Evolutionary conservation across 768 basidiomycete species (phyloP).

Genomic region (Suillus spraguei): DNA sequence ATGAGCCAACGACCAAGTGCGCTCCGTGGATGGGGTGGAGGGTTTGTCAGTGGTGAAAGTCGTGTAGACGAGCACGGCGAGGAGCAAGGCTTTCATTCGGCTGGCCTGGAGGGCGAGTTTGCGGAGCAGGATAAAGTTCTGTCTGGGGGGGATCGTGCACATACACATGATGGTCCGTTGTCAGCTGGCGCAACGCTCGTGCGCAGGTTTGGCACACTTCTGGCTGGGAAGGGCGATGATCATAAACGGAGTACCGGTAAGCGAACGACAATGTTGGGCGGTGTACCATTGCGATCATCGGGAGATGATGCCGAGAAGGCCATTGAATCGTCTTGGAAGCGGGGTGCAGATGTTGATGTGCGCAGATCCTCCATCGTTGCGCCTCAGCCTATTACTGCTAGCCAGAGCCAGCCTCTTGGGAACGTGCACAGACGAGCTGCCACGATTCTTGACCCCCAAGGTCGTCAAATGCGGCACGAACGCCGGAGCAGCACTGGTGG

Average conservation of each 20-base stretch:
- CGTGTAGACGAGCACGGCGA: conserved; percentile 47
- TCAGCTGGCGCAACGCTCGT: conserved; percentile 73
- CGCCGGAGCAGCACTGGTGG: conserved; percentile 79
- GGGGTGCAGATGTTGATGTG: conserved; percentile 22
- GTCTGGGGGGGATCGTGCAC: conserved; percentile 27
- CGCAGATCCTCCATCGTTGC: conserved; percentile 26
- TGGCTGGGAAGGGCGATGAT: conserved; percentile 51
- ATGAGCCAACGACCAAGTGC: conserved; percentile 71
- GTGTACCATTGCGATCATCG: conserved; percentile 40
- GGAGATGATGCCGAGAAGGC: conserved; percentile 39
- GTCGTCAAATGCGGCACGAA: conserved; percentile 65
- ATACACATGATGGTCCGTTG: conserved; percentile 31
- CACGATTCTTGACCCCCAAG: conserved; percentile 72
- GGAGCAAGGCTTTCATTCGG: conserved; percentile 56
- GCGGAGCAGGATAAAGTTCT: conserved; percentile 36
- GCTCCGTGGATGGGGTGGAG: conserved; percentile 57
- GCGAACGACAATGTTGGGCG: conserved; percentile 55
- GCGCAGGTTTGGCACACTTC: conserved; percentile 73
- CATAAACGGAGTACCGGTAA: conserved; percentile 43
- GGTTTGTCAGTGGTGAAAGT: conserved; percentile 51
- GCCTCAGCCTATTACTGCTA: conserved; percentile 39
- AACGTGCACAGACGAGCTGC: conserved; percentile 73
- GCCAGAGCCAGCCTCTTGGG: conserved; percentile 59
- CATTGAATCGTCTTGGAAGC: conserved; percentile 15
- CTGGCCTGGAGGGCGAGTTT: conserved; percentile 67